phyloP scores from a whole-genome alignment of 1,284 basidiomycete species.

The Ceratorhiza oryzae-sativae region DNA sequence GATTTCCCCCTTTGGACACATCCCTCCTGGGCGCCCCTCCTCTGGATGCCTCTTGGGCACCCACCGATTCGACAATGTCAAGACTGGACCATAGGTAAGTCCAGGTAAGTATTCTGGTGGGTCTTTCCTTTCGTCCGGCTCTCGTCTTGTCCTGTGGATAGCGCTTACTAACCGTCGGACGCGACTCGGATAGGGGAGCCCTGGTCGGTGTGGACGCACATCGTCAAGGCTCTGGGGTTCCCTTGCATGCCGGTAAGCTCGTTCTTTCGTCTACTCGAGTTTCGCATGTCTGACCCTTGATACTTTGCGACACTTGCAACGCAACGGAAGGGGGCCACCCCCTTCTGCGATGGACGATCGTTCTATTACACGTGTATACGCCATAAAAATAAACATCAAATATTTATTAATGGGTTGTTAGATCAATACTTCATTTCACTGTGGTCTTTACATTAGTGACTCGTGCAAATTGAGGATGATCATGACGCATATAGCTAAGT shows the following conservation, averaged over 20 bases:
- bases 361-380: too few species aligned
- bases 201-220: conserved; percentile 16
- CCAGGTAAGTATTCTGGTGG: background rate
- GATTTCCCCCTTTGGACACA: background rate
- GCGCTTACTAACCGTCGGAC: background rate
- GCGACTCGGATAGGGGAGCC: background rate
- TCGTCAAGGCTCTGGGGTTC: background rate
- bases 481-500: too few species aligned
- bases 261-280: background rate
- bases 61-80: background rate
- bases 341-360: too few species aligned
- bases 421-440: too few species aligned
- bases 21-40: background rate
- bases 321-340: too few species aligned
- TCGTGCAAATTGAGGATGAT: too few species aligned
- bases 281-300: background rate
- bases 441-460: too few species aligned
- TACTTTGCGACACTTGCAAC: background rate
- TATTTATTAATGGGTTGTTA: too few species aligned
- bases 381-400: too few species aligned
- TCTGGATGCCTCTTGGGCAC: background rate
- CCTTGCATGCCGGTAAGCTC: background rate
- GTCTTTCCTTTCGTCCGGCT: background rate
- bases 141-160: background rate
- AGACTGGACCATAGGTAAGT: background rate